Base-by-base conservation (phyloP, 2,329 filamentous ascomycete species). In the Dothidotthia symphoricarpi region DNA sequence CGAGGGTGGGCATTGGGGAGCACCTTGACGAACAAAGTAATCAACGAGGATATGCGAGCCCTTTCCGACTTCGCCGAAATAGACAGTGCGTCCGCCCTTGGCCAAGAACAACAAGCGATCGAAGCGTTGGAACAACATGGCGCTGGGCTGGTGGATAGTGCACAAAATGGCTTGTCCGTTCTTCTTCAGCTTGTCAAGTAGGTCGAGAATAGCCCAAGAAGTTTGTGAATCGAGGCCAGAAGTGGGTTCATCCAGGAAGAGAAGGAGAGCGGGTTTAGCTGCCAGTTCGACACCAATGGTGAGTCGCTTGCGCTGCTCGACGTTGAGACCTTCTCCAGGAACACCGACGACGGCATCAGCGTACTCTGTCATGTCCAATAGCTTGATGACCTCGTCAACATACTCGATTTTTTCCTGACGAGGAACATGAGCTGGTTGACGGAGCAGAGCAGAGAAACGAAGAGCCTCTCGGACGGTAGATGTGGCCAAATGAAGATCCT, bases 201-300 rank as follows among this genome's bases (percentile, higher is more conserved):
- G 78, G 64, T 88, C 84, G 30, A 89, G 77, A 61, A 96, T 95
- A 48, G 88, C 86, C 88, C 88, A 96, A 1, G 89, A 91, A 1
- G 90, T 95, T 67, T 95, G 89, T 59, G 82, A 88, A 68, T 96
- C 91, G 14, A 96, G 81, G 73, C 91, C 91, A 17, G 89, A 95
- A 3, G 90, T 96, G 11, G 91, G 91, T 68, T 97, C 91, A 57
- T 97, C 91, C 26, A 96, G 81, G 72, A 96, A 96, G 31, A 96
- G 80, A 45, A 96, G 76, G 35, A 96, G 75, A 27, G 88, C 83
- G 5, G 91, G 91, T 71, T 93, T 95, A 6, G 91, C 91, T 28
- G 88, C 90, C 16, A 97, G 77, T 64, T 97, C 91, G n/a, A 97
- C 90, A 68, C 88, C 91, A 47, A 97, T 95, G 0, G 90, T 96